Base-by-base conservation (phyloP, 495 filamentous ascomycete genomes). In the Trichoderma erinaceum region DNA sequence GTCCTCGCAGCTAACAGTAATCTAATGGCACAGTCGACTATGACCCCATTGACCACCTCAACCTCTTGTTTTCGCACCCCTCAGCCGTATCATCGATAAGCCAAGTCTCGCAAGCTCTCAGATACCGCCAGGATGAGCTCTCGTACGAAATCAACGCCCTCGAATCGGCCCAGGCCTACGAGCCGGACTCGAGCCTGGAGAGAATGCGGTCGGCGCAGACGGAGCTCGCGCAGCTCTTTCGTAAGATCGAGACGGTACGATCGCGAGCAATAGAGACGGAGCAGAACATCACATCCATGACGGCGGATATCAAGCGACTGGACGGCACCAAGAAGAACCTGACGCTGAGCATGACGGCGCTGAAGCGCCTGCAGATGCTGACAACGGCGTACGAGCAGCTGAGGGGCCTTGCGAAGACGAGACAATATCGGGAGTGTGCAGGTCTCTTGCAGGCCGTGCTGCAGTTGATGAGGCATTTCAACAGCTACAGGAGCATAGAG, bases 381-480 rank as follows among this genome's bases (percentile, higher is more conserved):
- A 98, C 95, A 11, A 99, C 94, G 6, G 95, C 95, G 32, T 98
- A 97, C 79, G 95, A 98, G 73, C 96, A 98, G 79, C 87, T 99
- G 32, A 87, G 90, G 67, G 90, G 87, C 41, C 82, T 97, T 66
- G 89, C 90, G 69, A 91, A 89, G 74, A 89, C 90, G 29, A 83
- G 93, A 70, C 95, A 99, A 77, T 99, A 99, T 77, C 85, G 92
- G 68, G 96, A 99, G 79, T 99, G 95, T 75, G 92, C 96, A 44
- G 92, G 95, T 73, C 82, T 99, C 66, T 85, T 99, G 66, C 92
- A 97, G 77, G 95, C 96, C 5, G 95, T 99, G 48, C 87, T 98
- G 69, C 95, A 99, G 84, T 87, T 99, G 41, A 97, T 97, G 92
- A 90, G 90, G 68, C 92, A 99, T 80, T 99, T 99, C 85, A 96